phyloP scores from a whole-genome alignment of 2,329 filamentous ascomycete species.

The Hypoxylon sp. region DNA sequence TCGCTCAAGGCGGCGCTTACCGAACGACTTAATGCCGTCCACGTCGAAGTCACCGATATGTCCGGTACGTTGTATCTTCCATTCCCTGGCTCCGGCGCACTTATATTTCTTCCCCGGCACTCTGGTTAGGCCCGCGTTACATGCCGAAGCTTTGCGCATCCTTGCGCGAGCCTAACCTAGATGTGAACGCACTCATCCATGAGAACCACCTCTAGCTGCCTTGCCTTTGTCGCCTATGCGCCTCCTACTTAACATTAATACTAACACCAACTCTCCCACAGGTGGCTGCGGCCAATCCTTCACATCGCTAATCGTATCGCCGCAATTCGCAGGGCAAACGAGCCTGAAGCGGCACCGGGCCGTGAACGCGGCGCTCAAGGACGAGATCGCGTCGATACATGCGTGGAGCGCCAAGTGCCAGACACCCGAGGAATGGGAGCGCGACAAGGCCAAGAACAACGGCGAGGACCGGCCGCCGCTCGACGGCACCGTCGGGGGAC shows the following conservation, averaged over 20 bases:
- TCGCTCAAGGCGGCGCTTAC: conserved; percentile 77
- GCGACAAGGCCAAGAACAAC: conserved; percentile 61
- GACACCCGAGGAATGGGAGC: conserved; percentile 90
- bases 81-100: no score
- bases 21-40: conserved; percentile 77
- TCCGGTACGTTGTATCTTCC: conserved; percentile 89
- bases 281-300: conserved; percentile 75
- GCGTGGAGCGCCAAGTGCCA: conserved; percentile 96
- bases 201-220: background rate
- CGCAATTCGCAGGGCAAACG: conserved; percentile 78
- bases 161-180: background rate
- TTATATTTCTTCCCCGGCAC: no score
- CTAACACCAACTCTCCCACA: conserved; percentile 48
- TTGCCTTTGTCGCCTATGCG: conserved; percentile 31
- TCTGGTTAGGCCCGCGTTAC: background rate
- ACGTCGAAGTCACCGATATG: conserved; percentile 92
- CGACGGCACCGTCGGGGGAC: conserved; percentile 62
- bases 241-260: conserved; percentile 7
- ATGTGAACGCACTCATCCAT: no score
- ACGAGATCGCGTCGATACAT: conserved; percentile 91
- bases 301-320: conserved; percentile 72
- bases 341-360: conserved; percentile 88
- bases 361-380: conserved; percentile 86
- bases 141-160: background rate
- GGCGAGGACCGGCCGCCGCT: conserved; percentile 54